Conservation (phyloP, 768 basidiomycete genomes). For the Guyanaporus albipodus region DNA sequence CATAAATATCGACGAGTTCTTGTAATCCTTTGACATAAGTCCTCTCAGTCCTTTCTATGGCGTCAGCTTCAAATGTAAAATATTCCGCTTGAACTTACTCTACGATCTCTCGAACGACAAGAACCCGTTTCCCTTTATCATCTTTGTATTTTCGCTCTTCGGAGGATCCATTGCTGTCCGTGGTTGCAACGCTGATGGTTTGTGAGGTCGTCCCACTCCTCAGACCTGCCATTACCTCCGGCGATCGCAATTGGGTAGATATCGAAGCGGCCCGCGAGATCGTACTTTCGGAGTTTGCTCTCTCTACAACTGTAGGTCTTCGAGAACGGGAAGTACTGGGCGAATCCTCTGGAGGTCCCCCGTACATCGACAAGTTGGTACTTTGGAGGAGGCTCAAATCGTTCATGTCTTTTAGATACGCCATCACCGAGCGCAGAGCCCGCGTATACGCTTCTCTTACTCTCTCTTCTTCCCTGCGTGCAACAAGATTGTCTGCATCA, state of each 20-base stretch:
- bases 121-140: slow-evolving; percentile 79
- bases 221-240: slow-evolving; percentile 57
- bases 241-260: slow-evolving; percentile 57
- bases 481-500: slow-evolving; percentile 39
- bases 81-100: slow-evolving; percentile 49
- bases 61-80: slow-evolving; percentile 8
- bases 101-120: slow-evolving; percentile 87
- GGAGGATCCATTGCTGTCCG: slow-evolving; percentile 65
- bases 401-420: slow-evolving; percentile 93
- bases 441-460: slow-evolving; percentile 69
- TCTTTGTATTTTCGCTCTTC: slow-evolving; percentile 91
- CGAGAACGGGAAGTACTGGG: slow-evolving; percentile 45
- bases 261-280: slow-evolving; percentile 48
- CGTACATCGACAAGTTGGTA: slow-evolving; percentile 56
- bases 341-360: slow-evolving; percentile 44
- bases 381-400: slow-evolving; percentile 73
- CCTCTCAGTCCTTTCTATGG: slow-evolving; percentile 72
- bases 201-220: slow-evolving; percentile 59
- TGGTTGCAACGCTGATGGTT: slow-evolving; percentile 69
- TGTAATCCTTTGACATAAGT: slow-evolving; percentile 94
- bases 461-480: slow-evolving; percentile 67
- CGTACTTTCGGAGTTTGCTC: slow-evolving; percentile 41
- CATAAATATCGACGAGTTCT: slow-evolving; percentile 93
- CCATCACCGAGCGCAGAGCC: slow-evolving; percentile 89
- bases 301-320: slow-evolving; percentile 65